Percentiles rank a stretch among this genome's conserved stretches.
These are phyloP conservation scores for Acanthamoeba quina DNA, from an alignment of 208 protist genomes.

Conservation along the genomic window DNA sequence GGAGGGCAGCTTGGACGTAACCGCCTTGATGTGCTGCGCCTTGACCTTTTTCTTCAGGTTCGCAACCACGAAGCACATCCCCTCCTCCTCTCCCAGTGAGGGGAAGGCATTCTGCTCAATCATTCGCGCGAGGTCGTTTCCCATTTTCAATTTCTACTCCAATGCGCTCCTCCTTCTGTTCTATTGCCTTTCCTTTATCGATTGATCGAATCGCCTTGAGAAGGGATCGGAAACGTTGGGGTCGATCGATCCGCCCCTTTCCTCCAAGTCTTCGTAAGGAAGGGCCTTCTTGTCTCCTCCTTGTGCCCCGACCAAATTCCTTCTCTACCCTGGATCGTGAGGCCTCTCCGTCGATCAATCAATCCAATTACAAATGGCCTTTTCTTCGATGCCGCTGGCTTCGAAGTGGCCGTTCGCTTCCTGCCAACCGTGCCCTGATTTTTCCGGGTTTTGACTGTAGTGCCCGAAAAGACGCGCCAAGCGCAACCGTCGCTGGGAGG, in stretches of 20 bases:
- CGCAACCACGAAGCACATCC: constrained; percentile 54
- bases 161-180: background rate
- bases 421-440: background rate
- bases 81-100: constrained; percentile 60
- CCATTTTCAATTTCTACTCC: constrained; percentile 48
- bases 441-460: background rate
- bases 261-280: too few relatives aligned
- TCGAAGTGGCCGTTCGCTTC: background rate
- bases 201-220: background rate
- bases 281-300: too few relatives aligned
- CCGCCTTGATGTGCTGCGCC: constrained; percentile 60
- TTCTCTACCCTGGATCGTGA: too few relatives aligned
- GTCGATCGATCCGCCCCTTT: too few relatives aligned
- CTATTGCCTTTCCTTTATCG: background rate
- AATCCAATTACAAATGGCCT: too few relatives aligned
- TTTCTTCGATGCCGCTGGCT: too few relatives aligned
- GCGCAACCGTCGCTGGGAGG: background rate
- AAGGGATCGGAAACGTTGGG: too few relatives aligned
- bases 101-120: constrained; percentile 64
- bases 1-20: constrained; percentile 49
- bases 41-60: constrained; percentile 74
- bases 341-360: too few relatives aligned
- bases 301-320: too few relatives aligned
- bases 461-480: constrained; percentile 4
- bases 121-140: constrained; percentile 53